phyloP scores from a whole-genome alignment of 441 rosid genomes.

The Kokia cookei region DNA sequence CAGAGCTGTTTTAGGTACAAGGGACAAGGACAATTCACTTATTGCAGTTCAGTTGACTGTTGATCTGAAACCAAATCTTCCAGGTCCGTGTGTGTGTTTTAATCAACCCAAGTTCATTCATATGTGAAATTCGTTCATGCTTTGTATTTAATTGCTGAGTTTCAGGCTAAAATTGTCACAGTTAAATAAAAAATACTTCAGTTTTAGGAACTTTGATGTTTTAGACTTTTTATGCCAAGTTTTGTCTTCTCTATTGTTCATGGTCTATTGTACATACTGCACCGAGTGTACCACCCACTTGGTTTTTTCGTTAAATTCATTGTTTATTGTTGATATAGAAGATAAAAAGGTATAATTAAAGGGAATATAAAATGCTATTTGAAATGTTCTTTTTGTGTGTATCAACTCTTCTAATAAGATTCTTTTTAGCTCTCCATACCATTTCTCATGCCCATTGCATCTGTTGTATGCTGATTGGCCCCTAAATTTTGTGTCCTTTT shows the following conservation, averaged over 20 bases:
- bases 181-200: neutral
- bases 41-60: slow-evolving; percentile 86
- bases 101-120: neutral
- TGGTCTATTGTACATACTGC: neutral
- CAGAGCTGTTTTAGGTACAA: slow-evolving; percentile 80
- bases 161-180: neutral
- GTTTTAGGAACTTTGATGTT: neutral
- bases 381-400: neutral
- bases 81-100: slow-evolving; percentile 44
- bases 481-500: neutral
- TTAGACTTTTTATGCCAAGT: neutral
- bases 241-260: neutral
- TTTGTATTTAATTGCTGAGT: neutral
- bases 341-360: neutral
- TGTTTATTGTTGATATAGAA: neutral
- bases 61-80: slow-evolving; percentile 96
- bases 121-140: neutral
- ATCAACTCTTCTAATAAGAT: neutral
- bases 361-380: neutral
- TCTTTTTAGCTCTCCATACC: neutral
- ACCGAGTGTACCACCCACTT: neutral
- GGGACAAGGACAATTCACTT: slow-evolving; percentile 60
- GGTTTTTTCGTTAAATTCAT: neutral
- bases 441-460: neutral
- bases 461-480: neutral